A percentile compares a stretch with the other conserved stretches of the same genome.
These are phyloP conservation scores for Combretum micranthum DNA, from an alignment of 345 rosid genomes.

Conservation along the genomic window DNA sequence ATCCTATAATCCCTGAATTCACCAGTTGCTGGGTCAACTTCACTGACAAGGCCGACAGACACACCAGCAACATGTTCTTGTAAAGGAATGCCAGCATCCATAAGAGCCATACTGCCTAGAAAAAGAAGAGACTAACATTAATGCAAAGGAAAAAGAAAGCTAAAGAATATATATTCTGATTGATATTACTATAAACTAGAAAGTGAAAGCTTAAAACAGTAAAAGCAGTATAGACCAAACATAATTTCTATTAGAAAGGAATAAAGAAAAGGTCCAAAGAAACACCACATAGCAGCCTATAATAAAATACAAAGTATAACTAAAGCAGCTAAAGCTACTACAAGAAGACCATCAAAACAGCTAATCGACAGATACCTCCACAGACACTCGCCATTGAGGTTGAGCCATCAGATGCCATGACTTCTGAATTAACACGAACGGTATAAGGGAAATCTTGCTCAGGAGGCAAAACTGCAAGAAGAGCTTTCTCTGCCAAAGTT, in stretches of 20 bases:
- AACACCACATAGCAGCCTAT: too few relatives aligned
- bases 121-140: constrained; percentile 7
- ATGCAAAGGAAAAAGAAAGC: background rate
- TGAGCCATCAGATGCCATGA: constrained; percentile 98
- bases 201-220: too few relatives aligned
- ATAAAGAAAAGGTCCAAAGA: too few relatives aligned
- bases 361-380: constrained; percentile 53
- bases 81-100: constrained; percentile 94
- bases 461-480: constrained; percentile 83
- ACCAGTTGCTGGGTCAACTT: constrained; percentile 65
- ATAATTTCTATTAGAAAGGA: too few relatives aligned
- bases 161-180: too few relatives aligned
- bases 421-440: constrained; percentile 87
- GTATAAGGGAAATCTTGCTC: constrained; percentile 76
- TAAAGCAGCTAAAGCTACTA: background rate
- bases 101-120: constrained; percentile 95
- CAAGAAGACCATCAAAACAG: background rate
- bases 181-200: too few relatives aligned
- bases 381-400: constrained; percentile 98
- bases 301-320: too few relatives aligned
- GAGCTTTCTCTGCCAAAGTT: constrained; percentile 94
- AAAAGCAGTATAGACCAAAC: too few relatives aligned
- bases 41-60: constrained; percentile 90
- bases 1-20: constrained; percentile 74
- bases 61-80: constrained; percentile 94